Evolutionary conservation across 2,329 filamentous ascomycete species (phyloP).

Genomic region (Tolypocladium capitatum): DNA sequence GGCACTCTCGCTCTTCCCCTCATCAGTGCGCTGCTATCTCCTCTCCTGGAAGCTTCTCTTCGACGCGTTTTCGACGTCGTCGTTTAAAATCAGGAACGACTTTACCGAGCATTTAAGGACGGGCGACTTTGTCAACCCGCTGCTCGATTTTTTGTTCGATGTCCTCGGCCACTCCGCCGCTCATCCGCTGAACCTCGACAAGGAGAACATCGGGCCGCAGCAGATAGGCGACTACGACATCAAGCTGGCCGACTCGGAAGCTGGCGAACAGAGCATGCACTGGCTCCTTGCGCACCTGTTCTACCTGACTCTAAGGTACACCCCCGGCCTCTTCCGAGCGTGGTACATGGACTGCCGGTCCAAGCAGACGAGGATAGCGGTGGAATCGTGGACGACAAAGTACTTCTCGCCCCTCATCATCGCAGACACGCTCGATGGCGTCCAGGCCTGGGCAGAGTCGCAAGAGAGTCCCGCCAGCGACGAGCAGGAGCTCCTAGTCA

Average conservation of each 20-base stretch:
- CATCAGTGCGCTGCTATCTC: constrained; percentile 63
- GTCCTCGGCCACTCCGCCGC: constrained; percentile 68
- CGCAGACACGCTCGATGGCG: constrained; percentile 49
- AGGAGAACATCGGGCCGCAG: constrained; percentile 44
- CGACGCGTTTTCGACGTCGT: constrained; percentile 66
- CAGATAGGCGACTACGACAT: constrained; percentile 44
- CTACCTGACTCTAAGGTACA: constrained; percentile 65
- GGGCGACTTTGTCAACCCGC: constrained; percentile 50
- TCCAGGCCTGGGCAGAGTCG: constrained; percentile 49
- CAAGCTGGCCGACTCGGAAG: constrained; percentile 39
- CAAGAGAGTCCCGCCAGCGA: constrained; percentile 36
- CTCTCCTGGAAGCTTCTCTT: constrained; percentile 85
- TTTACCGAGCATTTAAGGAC: constrained; percentile 71
- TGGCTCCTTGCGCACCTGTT: constrained; percentile 79
- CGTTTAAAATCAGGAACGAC: constrained; percentile 68
- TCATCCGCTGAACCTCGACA: constrained; percentile 60
- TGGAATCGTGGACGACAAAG: constrained; percentile 76
- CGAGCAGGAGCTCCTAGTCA: constrained; percentile 49
- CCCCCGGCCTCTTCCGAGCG: constrained; percentile 63
- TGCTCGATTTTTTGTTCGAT: constrained; percentile 73
- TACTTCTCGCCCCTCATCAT: constrained; percentile 65
- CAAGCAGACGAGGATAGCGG: constrained; percentile 64
- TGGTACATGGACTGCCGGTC: constrained; percentile 79
- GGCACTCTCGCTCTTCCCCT: constrained; percentile 54
- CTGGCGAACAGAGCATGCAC: constrained; percentile 60